Conservation (phyloP, 345 rosid genomes). For the Populus pruinosa region DNA sequence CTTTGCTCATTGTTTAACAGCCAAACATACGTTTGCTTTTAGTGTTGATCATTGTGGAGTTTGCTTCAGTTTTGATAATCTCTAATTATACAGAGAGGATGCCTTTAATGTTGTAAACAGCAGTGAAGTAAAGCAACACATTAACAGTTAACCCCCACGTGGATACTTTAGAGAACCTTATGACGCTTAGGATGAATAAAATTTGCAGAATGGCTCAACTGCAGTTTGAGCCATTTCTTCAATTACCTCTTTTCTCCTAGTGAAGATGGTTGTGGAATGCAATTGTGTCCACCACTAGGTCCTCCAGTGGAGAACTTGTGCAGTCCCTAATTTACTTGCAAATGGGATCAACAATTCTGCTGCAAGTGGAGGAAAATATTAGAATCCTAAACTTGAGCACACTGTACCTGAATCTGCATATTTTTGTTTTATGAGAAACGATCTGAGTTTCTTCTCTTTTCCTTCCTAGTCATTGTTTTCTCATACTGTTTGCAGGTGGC, state of each 20-base stretch:
- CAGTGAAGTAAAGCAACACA: no score
- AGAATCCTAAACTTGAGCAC: background rate
- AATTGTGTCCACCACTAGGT: background rate
- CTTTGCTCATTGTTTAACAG: no score
- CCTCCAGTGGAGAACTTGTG: background rate
- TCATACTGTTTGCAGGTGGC: conserved; percentile 27
- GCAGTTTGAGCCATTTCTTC: background rate
- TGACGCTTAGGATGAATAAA: no score
- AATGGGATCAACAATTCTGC: background rate
- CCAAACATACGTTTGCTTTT: background rate
- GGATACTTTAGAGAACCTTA: no score
- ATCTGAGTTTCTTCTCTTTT: background rate
- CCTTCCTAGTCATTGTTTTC: background rate
- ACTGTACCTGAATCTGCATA: background rate
- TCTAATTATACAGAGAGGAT: background rate
- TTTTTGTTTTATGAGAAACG: background rate
- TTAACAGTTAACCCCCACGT: no score
- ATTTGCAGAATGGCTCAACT: no score
- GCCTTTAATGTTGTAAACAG: background rate
- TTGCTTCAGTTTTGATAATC: background rate
- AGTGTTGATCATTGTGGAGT: background rate
- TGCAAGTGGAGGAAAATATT: background rate
- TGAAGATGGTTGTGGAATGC: background rate
- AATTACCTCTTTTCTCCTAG: no score
- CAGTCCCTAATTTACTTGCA: background rate